Evolutionary conservation across 495 filamentous ascomycete species (phyloP), one percentile per base, ranked within the genome.

Genomic region (Lasiosphaeria miniovina): DNA sequence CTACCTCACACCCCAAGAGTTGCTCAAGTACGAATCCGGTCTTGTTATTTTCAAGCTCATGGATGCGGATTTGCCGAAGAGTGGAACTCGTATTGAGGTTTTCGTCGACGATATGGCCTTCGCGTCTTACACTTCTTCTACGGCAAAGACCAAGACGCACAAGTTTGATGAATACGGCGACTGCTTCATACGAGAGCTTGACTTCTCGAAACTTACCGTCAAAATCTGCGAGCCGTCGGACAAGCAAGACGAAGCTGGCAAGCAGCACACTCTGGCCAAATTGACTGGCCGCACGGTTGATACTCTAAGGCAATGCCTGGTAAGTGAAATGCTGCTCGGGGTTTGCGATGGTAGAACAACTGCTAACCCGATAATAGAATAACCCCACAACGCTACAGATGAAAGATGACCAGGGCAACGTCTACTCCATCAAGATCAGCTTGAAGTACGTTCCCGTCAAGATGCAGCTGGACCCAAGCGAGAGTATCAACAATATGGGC

Each of bases 401-500:
- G 35, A 90, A 84, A 64, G 88, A 88, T 54, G 83, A 84, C 12
- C 80, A 91, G 8, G 92, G 93, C 40, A 84, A 86, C 57, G 71
- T 87, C 32, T 93, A 86, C 78, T 92, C 85, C 67, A 75, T 99
- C 70, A 93, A 86, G 55, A 89, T 98, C 64, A 91, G 88, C 76
- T 81, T 96, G 63, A 95, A 95, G 68, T 99, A 96, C 67, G 87
- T 98, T 15, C 94, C 94, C 0, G 84, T 96, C 52, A 83, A 88
- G 74, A 99, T 99, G 94, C 81, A 82, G 56, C 88, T 99, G 55
- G 91, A 98, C 68, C 91, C 93, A 3, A 89, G 82, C 64, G 94
- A 99, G 75, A 95, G 90, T 71, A 96, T 98, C 80, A 98, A 96
- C 82, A 99, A 99, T 75, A 93, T 94, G 87, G 94, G 94, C 57